Base-by-base conservation (phyloP, 164 flowering plant species). In the Warburgia ugandensis region DNA sequence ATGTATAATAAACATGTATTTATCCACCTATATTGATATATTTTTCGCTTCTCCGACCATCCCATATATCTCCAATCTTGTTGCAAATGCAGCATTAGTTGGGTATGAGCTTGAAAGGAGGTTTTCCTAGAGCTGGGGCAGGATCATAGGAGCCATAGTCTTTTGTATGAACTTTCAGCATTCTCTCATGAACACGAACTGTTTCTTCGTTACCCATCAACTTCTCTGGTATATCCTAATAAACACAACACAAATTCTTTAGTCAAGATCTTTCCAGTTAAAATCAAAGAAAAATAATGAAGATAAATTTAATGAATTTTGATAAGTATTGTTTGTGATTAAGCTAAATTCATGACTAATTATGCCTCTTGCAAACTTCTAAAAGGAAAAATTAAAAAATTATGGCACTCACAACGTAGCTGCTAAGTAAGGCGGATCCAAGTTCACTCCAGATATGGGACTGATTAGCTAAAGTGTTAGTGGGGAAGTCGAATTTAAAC, bases 41-140 rank as follows among this genome's bases (percentile, higher is more conserved):
- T n/a, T n/a, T n/a, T n/a, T n/a, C n/a, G n/a, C n/a, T n/a, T n/a
- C n/a, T n/a, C n/a, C n/a, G n/a, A n/a, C n/a, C n/a, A n/a, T n/a
- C n/a, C n/a, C n/a, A n/a, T n/a, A n/a, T n/a, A n/a, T n/a, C n/a
- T n/a, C n/a, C n/a, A n/a, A n/a, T n/a, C n/a, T n/a, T n/a, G n/a
- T n/a, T n/a, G 37, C 37, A 33, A 44, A 20, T 16, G 29, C 16
- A 22, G 25, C 27, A 38, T 77, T 63, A 90, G 69, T 86, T 84
- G 29, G 92, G 94, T 14, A 87, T 87, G 70, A 79, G 88, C 69
- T 91, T 87, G 84, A 77, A 84, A 52, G 80, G 87, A 51, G 98
- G 96, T 79, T 76, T 87, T 16, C 45, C 74, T 30, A 83, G 64
- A 26, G 85, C 60, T 29, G 98, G 98, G 1, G 94, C 29, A 9